Percentiles rank a stretch among this genome's conserved stretches.
phyloP scores from a whole-genome alignment of 768 basidiomycete genomes.

The Suillus lakei region DNA sequence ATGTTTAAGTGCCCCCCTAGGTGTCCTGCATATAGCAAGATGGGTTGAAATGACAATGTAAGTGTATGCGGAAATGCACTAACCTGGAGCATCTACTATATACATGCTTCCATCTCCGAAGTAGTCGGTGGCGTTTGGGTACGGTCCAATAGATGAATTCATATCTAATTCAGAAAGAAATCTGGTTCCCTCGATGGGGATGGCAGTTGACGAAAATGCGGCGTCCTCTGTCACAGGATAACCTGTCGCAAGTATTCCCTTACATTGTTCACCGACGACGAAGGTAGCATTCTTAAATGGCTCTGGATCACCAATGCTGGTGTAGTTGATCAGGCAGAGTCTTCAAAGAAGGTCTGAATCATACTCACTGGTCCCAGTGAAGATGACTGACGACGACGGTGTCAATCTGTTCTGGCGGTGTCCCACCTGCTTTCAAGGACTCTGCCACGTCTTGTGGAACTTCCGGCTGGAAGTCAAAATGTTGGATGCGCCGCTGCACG shows the following conservation, averaged over 20 bases:
- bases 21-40: constrained; percentile 40
- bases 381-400: constrained; percentile 55
- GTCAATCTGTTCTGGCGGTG: constrained; percentile 46
- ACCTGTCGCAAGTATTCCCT: constrained; percentile 39
- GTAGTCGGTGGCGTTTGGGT: constrained; percentile 54
- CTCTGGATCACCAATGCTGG: constrained; percentile 47
- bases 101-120: constrained; percentile 64
- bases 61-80: not conserved
- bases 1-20: constrained; percentile 58
- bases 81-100: constrained; percentile 57
- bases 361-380: constrained; percentile 51
- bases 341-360: constrained; percentile 2
- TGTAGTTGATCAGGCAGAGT: not conserved
- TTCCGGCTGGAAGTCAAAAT: constrained; percentile 29
- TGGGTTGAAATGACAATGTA: not conserved
- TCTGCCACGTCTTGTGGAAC: constrained; percentile 25
- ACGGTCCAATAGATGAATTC: constrained; percentile 49
- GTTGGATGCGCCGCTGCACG: constrained; percentile 17
- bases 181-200: constrained; percentile 43
- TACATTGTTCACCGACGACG: constrained; percentile 48
- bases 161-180: constrained; percentile 42
- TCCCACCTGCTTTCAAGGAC: constrained; percentile 54
- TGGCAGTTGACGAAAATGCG: constrained; percentile 35
- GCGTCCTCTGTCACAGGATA: constrained; percentile 48
- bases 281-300: constrained; percentile 53